Evolutionary conservation across 1,284 basidiomycete species (phyloP).

Genomic region (Ustilago xerochloae): DNA sequence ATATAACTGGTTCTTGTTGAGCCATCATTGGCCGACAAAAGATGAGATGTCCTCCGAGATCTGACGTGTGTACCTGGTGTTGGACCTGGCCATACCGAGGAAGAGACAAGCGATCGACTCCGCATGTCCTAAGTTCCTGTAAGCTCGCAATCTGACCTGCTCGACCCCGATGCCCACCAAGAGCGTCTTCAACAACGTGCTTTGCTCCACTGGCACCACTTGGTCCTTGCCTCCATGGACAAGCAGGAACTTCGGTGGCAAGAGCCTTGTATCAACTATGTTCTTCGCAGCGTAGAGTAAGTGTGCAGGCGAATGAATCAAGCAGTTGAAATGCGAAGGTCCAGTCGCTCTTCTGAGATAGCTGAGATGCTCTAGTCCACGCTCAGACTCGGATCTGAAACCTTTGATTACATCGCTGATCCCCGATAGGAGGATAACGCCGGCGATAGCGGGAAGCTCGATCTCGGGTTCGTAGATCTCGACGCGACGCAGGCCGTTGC

Average conservation of each 20-base stretch:
- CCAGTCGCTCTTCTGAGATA: slow-evolving; percentile 68
- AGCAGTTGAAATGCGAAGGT: slow-evolving; percentile 67
- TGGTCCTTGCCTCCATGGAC: slow-evolving; percentile 69
- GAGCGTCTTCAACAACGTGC: slow-evolving; percentile 68
- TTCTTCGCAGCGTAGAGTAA: slow-evolving; percentile 69
- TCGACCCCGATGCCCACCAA: slow-evolving; percentile 69
- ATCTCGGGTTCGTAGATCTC: slow-evolving; percentile 68
- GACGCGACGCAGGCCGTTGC: slow-evolving; percentile 64
- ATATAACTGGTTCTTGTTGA: too few relatives aligned
- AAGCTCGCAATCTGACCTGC: slow-evolving; percentile 66
- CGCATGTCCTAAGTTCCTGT: slow-evolving; percentile 67
- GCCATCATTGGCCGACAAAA: slow-evolving; percentile 43
- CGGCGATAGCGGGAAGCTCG: slow-evolving; percentile 65
- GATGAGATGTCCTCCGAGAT: slow-evolving; percentile 56
- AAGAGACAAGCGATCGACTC: slow-evolving; percentile 65
- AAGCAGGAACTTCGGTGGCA: slow-evolving; percentile 68
- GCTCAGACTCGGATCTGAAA: slow-evolving; percentile 65
- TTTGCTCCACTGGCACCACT: slow-evolving; percentile 68
- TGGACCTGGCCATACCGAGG: slow-evolving; percentile 56
- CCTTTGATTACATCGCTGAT: slow-evolving; percentile 70
- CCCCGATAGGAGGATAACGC: slow-evolving; percentile 68
- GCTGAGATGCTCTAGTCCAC: slow-evolving; percentile 69
- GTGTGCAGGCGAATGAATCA: slow-evolving; percentile 69
- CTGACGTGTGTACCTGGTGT: slow-evolving; percentile 67
- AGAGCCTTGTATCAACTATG: slow-evolving; percentile 65